Evolutionary conservation across 371 early-diverging fungal genomes (phyloP), one percentile per base, ranked within the genome.

Genomic region (Mucor lusitanicus): DNA sequence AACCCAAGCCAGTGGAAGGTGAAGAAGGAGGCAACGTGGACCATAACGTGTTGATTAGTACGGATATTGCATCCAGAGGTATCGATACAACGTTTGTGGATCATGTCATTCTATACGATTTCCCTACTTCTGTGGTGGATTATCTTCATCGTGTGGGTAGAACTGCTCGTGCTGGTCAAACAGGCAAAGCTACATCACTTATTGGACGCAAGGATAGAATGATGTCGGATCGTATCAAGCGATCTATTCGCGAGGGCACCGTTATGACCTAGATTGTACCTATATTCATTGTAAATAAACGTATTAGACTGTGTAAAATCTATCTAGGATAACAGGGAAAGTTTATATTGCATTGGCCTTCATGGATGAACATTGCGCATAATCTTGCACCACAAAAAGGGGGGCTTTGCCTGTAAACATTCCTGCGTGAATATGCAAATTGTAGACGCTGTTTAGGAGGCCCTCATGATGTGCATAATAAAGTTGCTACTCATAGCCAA

Each of bases 121-220:
- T 98, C 73, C 99, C 99, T 3, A 89, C 91, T 11, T 93, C 91
- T 4, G 90, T 91, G 1, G 90, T 97, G 21, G 96, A 97, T 75
- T 99, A 96, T 76, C 72, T 98, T 57, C 99, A 99, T 79, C 89
- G 99, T n/a, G 90, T 94, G 0, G 99, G 99, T 0, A 81, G 99
- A 33, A 98, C 99, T 0, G 99, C 96, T 3, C 85, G 98, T 48
- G 92, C 91, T 2, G 97, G 98, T 3, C 83, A 86, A 13, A 77
- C 77, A 11, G 99, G 99, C 12, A 88, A 93, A 57, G 94, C 96
- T 5, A 94, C 95, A 9, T 87, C 90, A 28, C 79, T 97, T 57
- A 85, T 97, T 3, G 88, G 90, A 9, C 87, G 88, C 56, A 89
- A 90, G 64, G 94, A 95, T 75, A 79, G 90, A 35, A 81, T 85